These are phyloP conservation scores for Bolboschoenoplectus hybrid DNA, from an alignment of 202 grass and related monocot species.

Conservation along the genomic window DNA sequence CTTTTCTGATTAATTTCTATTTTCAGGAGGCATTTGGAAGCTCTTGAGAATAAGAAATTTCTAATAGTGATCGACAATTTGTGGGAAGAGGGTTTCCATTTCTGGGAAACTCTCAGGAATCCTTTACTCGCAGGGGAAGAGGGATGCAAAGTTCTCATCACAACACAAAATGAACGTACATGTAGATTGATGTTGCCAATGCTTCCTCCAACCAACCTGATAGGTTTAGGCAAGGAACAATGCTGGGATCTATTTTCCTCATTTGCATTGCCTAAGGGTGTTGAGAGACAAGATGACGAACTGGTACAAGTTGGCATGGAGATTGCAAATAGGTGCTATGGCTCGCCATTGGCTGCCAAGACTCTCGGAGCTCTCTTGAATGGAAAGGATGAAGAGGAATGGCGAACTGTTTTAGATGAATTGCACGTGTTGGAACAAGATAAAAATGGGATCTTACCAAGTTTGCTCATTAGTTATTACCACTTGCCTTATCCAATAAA, in stretches of 20 bases:
- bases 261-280: neutral
- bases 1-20: neutral
- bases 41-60: constrained; percentile 33
- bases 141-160: constrained; percentile 52
- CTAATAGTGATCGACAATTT: constrained; percentile 49
- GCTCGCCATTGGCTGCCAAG: constrained; percentile 60
- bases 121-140: constrained; percentile 34
- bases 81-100: constrained; percentile 36
- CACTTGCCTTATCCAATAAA: constrained; percentile 60
- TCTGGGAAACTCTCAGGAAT: constrained; percentile 36
- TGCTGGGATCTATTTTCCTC: neutral
- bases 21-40: neutral
- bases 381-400: constrained; percentile 45
- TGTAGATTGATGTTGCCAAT: neutral
- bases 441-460: neutral
- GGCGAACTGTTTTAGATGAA: constrained; percentile 19
- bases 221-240: neutral
- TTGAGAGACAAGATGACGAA: neutral
- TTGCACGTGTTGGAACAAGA: neutral
- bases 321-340: constrained; percentile 50
- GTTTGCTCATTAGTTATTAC: constrained; percentile 44
- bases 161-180: constrained; percentile 40
- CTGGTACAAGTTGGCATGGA: neutral
- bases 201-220: neutral
- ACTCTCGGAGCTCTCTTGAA: constrained; percentile 51